phyloP scores from a whole-genome alignment of 2,329 filamentous ascomycete species.

The Fusarium longipes region DNA sequence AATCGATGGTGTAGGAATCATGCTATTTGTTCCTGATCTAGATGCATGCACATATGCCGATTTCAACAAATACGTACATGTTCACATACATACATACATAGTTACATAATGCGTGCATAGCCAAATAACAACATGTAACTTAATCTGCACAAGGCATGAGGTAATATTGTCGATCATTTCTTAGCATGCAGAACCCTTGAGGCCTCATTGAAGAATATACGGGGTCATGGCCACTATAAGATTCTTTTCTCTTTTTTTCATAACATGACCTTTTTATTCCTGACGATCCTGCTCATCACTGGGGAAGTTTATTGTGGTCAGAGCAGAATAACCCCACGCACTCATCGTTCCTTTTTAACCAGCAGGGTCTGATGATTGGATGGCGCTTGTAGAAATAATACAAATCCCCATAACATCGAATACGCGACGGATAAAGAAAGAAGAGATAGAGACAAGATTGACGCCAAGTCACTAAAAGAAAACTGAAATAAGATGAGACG shows the following conservation, averaged over 20 bases:
- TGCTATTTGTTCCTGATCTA: constrained; percentile 7
- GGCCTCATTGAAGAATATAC: constrained; percentile 1
- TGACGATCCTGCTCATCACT: constrained; percentile 20
- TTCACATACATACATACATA: not conserved
- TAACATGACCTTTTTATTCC: constrained; percentile 20
- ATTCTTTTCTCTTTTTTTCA: constrained; percentile 1
- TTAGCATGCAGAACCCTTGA: not conserved
- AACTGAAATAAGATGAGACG: constrained; percentile 5
- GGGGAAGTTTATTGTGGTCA: constrained; percentile 3
- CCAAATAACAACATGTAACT: constrained; percentile 12
- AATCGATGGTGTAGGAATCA: not conserved
- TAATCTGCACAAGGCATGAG: constrained; percentile 22
- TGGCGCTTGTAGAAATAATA: constrained; percentile 27
- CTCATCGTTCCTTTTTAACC: too few relatives aligned
- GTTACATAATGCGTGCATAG: too few relatives aligned
- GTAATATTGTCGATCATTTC: constrained; percentile 24
- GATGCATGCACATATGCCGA: not conserved
- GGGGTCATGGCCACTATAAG: constrained; percentile 1
- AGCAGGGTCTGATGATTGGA: constrained; percentile 24
- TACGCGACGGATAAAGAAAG: constrained; percentile 22
- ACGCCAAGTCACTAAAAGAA: not conserved
- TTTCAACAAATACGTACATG: not conserved
- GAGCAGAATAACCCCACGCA: constrained; percentile 12
- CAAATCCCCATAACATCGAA: not conserved
- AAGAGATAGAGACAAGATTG: not conserved